Percentiles rank a stretch among this genome's conserved stretches.
These are phyloP conservation scores for Bruguiera gymnorhiza DNA, from an alignment of 345 rosid species.

Conservation along the genomic window DNA sequence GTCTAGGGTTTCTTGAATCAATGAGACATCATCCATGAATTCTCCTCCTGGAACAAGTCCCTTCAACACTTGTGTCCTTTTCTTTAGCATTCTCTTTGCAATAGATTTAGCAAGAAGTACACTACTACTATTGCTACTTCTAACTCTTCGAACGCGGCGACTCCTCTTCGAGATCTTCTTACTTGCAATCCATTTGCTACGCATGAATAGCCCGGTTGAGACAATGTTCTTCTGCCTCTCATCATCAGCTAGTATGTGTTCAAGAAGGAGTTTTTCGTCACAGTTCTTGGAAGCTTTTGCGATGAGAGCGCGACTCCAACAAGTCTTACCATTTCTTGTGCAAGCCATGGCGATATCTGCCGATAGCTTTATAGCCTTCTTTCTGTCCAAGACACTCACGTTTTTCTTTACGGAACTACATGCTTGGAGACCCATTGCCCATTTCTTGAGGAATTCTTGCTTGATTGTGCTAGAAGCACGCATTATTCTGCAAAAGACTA, in stretches of 20 bases:
- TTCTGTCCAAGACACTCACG: conserved; percentile 55
- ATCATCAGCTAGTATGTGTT: conserved; percentile 37
- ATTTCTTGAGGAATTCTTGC: conserved; percentile 71
- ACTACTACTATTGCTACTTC: background rate
- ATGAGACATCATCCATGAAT: conserved; percentile 46
- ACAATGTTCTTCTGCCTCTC: conserved; percentile 26
- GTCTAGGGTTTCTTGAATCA: conserved; percentile 83
- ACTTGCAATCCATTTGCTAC: conserved; percentile 49
- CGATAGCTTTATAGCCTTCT: conserved; percentile 70
- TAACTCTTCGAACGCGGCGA: conserved; percentile 26
- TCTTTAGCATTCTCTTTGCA: conserved; percentile 47
- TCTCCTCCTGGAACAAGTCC: conserved; percentile 76
- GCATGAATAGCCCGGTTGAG: background rate
- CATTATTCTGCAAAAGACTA: conserved; percentile 36
- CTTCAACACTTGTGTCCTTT: conserved; percentile 57
- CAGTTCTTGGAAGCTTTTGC: conserved; percentile 43
- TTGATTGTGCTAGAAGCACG: conserved; percentile 43
- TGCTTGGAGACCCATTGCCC: conserved; percentile 60
- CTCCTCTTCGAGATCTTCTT: conserved; percentile 60
- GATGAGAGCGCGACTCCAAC: conserved; percentile 82
- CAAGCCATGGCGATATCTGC: conserved; percentile 91
- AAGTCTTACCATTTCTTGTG: conserved; percentile 53
- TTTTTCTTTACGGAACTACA: conserved; percentile 38
- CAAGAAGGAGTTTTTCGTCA: conserved; percentile 32
- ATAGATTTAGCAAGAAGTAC: conserved; percentile 18